Conservation (phyloP, 352 stramenopile species). For the Phytopythium mirpurense region DNA sequence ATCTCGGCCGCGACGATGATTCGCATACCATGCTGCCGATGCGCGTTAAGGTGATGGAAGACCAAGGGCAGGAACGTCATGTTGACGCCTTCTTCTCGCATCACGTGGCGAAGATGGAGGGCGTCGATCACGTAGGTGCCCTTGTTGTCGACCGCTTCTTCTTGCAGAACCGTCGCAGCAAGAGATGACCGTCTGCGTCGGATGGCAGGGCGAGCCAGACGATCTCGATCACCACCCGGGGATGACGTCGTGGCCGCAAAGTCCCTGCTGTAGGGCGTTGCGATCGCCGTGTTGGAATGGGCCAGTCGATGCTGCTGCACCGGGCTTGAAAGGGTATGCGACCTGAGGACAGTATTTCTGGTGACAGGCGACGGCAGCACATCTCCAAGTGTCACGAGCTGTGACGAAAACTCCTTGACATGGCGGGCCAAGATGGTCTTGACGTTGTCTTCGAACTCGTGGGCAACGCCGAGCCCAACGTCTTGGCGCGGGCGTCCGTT, state of each 20-base stretch:
- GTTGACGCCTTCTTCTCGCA: slow-evolving; percentile 61
- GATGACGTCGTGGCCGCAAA: slow-evolving; percentile 12
- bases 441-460: slow-evolving; percentile 42
- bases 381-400: slow-evolving; percentile 68
- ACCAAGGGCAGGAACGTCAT: slow-evolving; percentile 66
- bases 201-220: slow-evolving; percentile 14
- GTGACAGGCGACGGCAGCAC: not conserved
- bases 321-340: not conserved
- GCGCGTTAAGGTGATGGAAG: slow-evolving; percentile 33
- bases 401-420: slow-evolving; percentile 42
- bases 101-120: slow-evolving; percentile 48
- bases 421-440: slow-evolving; percentile 52
- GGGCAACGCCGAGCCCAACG: slow-evolving; percentile 21
- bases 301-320: slow-evolving; percentile 13
- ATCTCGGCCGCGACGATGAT: slow-evolving; percentile 68
- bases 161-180: slow-evolving; percentile 24
- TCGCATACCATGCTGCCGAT: slow-evolving; percentile 45
- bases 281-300: slow-evolving; percentile 24
- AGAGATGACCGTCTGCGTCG: slow-evolving; percentile 34
- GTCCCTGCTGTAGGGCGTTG: slow-evolving; percentile 21
- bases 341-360: not conserved
- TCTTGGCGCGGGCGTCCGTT: slow-evolving; percentile 11
- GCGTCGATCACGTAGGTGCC: slow-evolving; percentile 70
- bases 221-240: slow-evolving; percentile 8
- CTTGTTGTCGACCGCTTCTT: slow-evolving; percentile 10